A percentile compares a stretch with the other conserved stretches of the same genome.
These are phyloP conservation scores for Penicillium sp. DNA, from an alignment of 2,329 filamentous ascomycete genomes.

Conservation along the genomic window DNA sequence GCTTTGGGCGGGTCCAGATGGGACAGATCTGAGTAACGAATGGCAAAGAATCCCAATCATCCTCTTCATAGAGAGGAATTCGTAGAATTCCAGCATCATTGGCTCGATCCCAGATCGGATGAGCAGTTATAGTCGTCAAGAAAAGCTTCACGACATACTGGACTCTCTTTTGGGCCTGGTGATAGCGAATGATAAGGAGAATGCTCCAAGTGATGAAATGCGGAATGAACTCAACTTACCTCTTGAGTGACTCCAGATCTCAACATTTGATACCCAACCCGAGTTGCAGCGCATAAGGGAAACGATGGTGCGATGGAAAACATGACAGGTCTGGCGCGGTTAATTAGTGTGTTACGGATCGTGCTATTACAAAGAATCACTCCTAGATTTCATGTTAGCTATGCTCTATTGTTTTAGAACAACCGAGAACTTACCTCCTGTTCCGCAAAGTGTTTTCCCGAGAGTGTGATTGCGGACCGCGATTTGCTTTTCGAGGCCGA, in stretches of 20 bases:
- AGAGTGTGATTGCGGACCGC: slow-evolving; percentile 48
- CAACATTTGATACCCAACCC: background rate
- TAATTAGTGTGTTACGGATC: slow-evolving; percentile 64
- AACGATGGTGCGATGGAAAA: slow-evolving; percentile 68
- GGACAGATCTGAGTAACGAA: slow-evolving; percentile 48
- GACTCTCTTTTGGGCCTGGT: slow-evolving; percentile 20
- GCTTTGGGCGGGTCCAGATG: slow-evolving; percentile 46
- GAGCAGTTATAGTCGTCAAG: slow-evolving; percentile 4
- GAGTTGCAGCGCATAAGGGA: slow-evolving; percentile 33
- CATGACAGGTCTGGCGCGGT: slow-evolving; percentile 69
- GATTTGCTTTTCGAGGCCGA: slow-evolving; percentile 50
- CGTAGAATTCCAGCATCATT: slow-evolving; percentile 8
- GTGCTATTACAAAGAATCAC: slow-evolving; percentile 61
- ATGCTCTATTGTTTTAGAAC: slow-evolving; percentile 17
- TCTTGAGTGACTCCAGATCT: background rate
- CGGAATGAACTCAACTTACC: background rate
- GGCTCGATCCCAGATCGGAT: slow-evolving; percentile 13
- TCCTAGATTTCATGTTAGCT: slow-evolving; percentile 37
- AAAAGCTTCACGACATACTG: slow-evolving; percentile 13
- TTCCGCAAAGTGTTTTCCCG: slow-evolving; percentile 54
- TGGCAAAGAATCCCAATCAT: slow-evolving; percentile 29
- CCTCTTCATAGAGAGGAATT: slow-evolving; percentile 9
- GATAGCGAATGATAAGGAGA: slow-evolving; percentile 48
- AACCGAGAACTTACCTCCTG: slow-evolving; percentile 56
- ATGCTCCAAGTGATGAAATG: no score